phyloP scores from a whole-genome alignment of 176 grass and related monocot species.

The Eleusine coracana region DNA sequence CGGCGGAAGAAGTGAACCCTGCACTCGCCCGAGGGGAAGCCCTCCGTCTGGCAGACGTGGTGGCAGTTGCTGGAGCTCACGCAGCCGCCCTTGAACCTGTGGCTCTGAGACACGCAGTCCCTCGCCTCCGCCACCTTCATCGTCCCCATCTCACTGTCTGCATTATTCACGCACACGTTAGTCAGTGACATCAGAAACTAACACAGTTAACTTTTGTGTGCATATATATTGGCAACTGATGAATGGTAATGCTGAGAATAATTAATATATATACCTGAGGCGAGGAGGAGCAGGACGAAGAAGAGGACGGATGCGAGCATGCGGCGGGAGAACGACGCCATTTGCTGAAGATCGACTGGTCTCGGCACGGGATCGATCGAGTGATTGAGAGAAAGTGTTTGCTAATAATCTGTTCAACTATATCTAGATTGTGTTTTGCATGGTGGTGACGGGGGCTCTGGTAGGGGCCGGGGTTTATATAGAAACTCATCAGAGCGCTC shows the following conservation, averaged over 20 bases:
- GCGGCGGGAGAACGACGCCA: conserved; percentile 41
- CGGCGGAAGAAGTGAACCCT: conserved; percentile 11
- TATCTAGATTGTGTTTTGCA: neutral
- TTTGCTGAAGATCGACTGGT: neutral
- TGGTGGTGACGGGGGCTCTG: neutral
- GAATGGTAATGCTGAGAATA: neutral
- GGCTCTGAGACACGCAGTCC: conserved; percentile 73
- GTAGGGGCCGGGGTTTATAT: neutral
- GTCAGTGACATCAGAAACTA: neutral
- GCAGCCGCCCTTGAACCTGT: conserved; percentile 64
- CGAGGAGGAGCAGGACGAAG: conserved; percentile 50
- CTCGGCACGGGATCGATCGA: neutral
- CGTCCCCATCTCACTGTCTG: conserved; percentile 64
- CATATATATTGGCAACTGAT: no score
- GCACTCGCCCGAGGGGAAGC: conserved; percentile 63
- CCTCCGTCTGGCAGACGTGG: conserved; percentile 64
- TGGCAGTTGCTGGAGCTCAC: conserved; percentile 57
- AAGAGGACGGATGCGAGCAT: conserved; percentile 45
- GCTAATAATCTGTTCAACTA: neutral
- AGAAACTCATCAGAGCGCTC: neutral
- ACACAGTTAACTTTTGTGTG: neutral
- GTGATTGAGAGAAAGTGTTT: neutral
- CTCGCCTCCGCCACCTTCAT: conserved; percentile 62
- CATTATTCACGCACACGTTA: neutral
- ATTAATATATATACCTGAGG: conserved; percentile 42